phyloP scores from a whole-genome alignment of 2,329 filamentous ascomycete genomes.

The Diplodia intermedia region DNA sequence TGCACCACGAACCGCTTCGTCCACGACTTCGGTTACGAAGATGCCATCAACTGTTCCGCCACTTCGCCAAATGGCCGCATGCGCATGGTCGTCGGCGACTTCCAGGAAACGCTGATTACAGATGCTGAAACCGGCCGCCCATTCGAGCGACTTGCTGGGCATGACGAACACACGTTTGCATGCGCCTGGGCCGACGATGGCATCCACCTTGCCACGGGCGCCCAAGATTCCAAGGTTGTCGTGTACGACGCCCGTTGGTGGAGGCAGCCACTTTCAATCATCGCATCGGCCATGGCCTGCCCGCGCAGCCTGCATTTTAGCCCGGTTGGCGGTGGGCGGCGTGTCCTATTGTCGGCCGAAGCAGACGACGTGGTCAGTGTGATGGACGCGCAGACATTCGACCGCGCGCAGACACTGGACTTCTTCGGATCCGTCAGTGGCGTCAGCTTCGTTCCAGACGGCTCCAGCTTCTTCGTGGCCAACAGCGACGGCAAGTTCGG shows the following conservation, averaged over 20 bases:
- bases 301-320: constrained; percentile 75
- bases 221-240: constrained; percentile 75
- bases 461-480: constrained; percentile 70
- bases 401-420: constrained; percentile 72
- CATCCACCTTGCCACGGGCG: constrained; percentile 76
- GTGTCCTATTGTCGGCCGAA: constrained; percentile 74
- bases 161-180: constrained; percentile 75
- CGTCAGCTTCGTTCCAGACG: constrained; percentile 69
- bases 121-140: constrained; percentile 70
- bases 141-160: constrained; percentile 65
- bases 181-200: constrained; percentile 83
- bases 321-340: constrained; percentile 70
- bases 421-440: constrained; percentile 79
- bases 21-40: constrained; percentile 62
- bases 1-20: constrained; percentile 65
- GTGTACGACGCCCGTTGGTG: constrained; percentile 80
- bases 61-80: constrained; percentile 74
- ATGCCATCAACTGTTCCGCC: constrained; percentile 75
- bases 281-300: constrained; percentile 71
- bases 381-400: constrained; percentile 70
- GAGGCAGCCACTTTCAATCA: constrained; percentile 61
- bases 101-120: constrained; percentile 68
- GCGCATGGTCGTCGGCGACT: constrained; percentile 76
- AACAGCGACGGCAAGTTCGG: constrained; percentile 71
- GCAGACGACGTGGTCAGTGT: constrained; percentile 76